A percentile compares a stretch with the other conserved stretches of the same genome.
Evolutionary conservation across 1,284 basidiomycete species (phyloP).

Genomic region (Neotropicomus parvogracilis): DNA sequence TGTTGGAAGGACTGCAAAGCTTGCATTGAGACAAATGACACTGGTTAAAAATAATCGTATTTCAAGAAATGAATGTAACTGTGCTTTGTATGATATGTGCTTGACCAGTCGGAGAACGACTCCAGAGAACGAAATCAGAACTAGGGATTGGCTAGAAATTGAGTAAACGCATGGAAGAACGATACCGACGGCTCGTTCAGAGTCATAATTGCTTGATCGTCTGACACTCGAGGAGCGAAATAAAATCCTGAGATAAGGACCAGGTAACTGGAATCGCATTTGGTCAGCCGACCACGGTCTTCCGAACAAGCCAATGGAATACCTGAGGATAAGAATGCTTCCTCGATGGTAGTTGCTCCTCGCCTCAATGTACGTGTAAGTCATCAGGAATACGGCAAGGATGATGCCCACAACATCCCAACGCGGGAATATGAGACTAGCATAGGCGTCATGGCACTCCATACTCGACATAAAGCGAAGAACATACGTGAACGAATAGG

Average conservation of each 20-base stretch:
- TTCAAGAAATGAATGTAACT: slow-evolving; percentile 12
- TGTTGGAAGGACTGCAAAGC: slow-evolving; percentile 59
- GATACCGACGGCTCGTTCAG: slow-evolving; percentile 4
- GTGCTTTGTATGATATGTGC: slow-evolving; percentile 1
- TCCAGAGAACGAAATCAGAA: slow-evolving; percentile 13
- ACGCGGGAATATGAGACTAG: slow-evolving; percentile 92
- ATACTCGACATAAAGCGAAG: slow-evolving; percentile 4
- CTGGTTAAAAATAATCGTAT: slow-evolving; percentile 10
- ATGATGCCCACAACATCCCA: slow-evolving; percentile 98
- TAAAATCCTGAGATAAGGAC: slow-evolving; percentile 61
- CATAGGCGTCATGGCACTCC: not conserved
- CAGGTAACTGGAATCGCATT: slow-evolving; percentile 43
- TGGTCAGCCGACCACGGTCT: slow-evolving; percentile 1
- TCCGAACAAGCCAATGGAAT: slow-evolving; percentile 15
- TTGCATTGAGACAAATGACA: slow-evolving; percentile 47
- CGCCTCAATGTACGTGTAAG: slow-evolving; percentile 98
- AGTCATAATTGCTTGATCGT: slow-evolving; percentile 22
- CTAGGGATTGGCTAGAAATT: slow-evolving; percentile 19
- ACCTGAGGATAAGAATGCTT: slow-evolving; percentile 89
- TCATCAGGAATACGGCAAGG: slow-evolving; percentile 92
- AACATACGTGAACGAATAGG: slow-evolving; percentile 85
- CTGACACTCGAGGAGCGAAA: slow-evolving; percentile 43
- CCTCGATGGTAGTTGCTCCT: slow-evolving; percentile 96
- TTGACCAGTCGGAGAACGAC: slow-evolving; percentile 4
- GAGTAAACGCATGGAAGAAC: not conserved